Base-by-base conservation (phyloP, 2,329 filamentous ascomycete genomes). In the Diaporthe eres region DNA sequence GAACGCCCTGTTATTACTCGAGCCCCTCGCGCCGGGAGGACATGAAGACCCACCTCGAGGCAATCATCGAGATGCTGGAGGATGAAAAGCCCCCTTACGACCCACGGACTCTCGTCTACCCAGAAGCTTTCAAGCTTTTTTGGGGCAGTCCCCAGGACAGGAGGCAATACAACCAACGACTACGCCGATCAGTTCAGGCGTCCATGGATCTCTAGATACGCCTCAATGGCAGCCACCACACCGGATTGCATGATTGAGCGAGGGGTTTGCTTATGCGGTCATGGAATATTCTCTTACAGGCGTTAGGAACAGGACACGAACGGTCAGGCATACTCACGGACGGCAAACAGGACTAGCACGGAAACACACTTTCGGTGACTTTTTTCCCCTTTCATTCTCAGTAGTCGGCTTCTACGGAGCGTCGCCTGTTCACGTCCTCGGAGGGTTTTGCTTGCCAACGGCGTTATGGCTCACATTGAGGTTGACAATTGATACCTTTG, bases 71-170 rank as follows among this genome's bases (percentile, higher is more conserved):
- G 9, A 90, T 93, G 0, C 87, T 98, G n/a, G 95, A 98, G 81
- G 96, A 98, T 74, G 95, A 97, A 76, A 89, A 92, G 2, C 95
- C 96, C 0, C 93, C 94, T 0, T 98, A 98, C 81, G 97, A 99
- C 82, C 97, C 97, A 0, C 90, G 96, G 61, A 96, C 94, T 15
- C 90, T 95, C 44, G 95, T 98, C 51, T 93, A 98, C 78, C 94
- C 92, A 0, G 96, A 98, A 80, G 95, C 96, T 2, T 93, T 94
- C 55, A 94, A 92, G 83, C 87, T 98, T 61, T 97, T 93, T 82
- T 99, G 97, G 96, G 95, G 95, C 4, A 89, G 89, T 5, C 85
- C 90, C 0, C 93, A 95, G 3, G 93, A 96, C 72, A 94, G 94
- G 82, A 98, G 96, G 85, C 85, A 91, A 78, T 98, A 98, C 85